phyloP scores from a whole-genome alignment of 2,329 filamentous ascomycete genomes.

The Calonectria honghensis region DNA sequence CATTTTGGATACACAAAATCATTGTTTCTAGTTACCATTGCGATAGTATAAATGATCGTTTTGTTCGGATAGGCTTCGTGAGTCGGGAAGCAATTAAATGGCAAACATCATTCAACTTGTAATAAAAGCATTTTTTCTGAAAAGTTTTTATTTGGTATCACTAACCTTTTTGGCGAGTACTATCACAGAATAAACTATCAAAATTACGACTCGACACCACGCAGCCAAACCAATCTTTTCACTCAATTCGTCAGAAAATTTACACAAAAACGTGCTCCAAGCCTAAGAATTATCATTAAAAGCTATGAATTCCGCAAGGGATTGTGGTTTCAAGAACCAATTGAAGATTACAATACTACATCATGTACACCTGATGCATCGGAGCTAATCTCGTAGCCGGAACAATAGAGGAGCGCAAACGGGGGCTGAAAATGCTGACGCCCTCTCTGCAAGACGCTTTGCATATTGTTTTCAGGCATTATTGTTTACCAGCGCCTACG shows the following conservation, averaged over 20 bases:
- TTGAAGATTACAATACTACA: conserved; percentile 28
- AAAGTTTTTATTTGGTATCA: no score
- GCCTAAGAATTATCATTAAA: conserved; percentile 24
- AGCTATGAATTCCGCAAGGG: background rate
- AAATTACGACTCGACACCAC: background rate
- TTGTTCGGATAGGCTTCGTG: background rate
- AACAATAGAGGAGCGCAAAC: no score
- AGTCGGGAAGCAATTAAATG: background rate
- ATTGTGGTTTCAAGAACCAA: background rate
- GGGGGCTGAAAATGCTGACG: no score
- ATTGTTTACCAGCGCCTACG: conserved; percentile 8
- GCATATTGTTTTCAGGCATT: background rate
- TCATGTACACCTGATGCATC: background rate
- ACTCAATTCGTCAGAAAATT: background rate
- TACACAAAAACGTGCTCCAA: background rate
- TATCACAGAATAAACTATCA: background rate
- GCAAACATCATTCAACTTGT: no score
- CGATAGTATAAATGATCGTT: background rate
- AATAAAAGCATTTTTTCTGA: no score
- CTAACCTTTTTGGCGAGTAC: background rate
- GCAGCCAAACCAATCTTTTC: no score
- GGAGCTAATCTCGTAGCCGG: background rate
- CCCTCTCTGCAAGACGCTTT: background rate
- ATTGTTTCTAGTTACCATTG: background rate
- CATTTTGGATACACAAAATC: background rate